Evolutionary conservation across 2,329 filamentous ascomycete species (phyloP), one percentile per base, ranked within the genome.

Genomic region (Penicillium hordei): DNA sequence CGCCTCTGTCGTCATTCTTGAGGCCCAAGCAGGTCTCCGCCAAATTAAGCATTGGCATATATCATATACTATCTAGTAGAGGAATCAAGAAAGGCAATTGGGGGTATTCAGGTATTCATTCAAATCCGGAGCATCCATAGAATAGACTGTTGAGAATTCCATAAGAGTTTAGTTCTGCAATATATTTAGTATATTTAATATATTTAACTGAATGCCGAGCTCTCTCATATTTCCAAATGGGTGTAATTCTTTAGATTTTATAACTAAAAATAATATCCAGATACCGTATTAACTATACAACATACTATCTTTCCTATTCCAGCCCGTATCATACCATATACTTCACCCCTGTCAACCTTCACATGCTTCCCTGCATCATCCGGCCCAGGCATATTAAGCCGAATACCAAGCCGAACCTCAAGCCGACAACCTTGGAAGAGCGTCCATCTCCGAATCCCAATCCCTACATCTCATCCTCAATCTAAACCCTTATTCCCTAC

Each of bases 1-100:
- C 46, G 45, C 56, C 56, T 50, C 56, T 58, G 56, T 58, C 56
- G 56, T 58, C 56, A 58, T 58, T 21, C 33, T 39, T 36, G 51
- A 54, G 25, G 48, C 50, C 50, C 39, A 52, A 51, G 27, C 48
- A 51, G 42, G 29, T 36, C 39, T 31, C 50, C 17, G 27, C 15
- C 29, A 34, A 44, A n/a, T 43, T 45, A 52, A 52, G 50, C 50
- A 52, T 52, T 51, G 21, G 12, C 17, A 45, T 52, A 25, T 45
- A 25, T 27, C 17, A 33, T 33, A 31, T 33, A 36, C 2, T 27
- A 13, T 19, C 2, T 23, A 29, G 25, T 4, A 25, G 17, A 8
- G 21, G 17, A 21, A 9, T 19, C 5, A n/a, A 17, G 13, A 25
- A 25, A 25, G 27, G 27, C 6, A 27, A 25, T 43, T 43, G 38